Percentiles rank a stretch among this genome's conserved stretches.
These are phyloP conservation scores for Mortierella sp. DNA, from an alignment of 371 early-diverging fungal genomes.

Conservation along the genomic window DNA sequence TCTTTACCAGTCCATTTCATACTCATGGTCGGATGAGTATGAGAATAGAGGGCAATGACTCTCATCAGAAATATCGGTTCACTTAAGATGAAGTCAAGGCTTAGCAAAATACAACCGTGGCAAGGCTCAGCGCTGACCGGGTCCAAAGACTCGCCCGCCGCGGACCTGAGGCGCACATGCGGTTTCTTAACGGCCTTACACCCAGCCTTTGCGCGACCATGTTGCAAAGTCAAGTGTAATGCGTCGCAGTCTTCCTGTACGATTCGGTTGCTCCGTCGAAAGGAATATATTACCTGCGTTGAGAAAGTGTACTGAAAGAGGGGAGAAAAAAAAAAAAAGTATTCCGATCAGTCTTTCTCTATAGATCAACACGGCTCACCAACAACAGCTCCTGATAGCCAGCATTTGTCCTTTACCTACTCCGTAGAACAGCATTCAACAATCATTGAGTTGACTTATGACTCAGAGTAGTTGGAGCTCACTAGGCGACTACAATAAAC, in stretches of 20 bases:
- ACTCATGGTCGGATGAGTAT: constrained; percentile 23
- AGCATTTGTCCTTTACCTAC: no score
- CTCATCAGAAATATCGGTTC: constrained; percentile 8
- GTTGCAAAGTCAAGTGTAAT: constrained; percentile 17
- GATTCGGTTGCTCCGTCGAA: no score
- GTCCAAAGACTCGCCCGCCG: constrained; percentile 16
- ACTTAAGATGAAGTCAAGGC: constrained; percentile 11
- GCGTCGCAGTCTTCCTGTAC: constrained; percentile 21
- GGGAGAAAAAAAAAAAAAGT: no score
- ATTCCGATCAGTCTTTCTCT: no score
- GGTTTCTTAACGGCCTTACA: constrained; percentile 19
- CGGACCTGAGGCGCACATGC: constrained; percentile 16
- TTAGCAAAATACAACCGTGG: constrained; percentile 11
- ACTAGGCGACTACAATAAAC: no score
- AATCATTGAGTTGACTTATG: no score
- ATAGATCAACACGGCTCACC: no score
- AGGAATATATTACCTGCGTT: no score
- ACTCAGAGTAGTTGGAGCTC: no score
- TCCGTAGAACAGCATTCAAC: no score
- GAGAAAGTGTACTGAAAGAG: no score
- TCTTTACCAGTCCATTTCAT: constrained; percentile 19
- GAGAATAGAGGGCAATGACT: constrained; percentile 21
- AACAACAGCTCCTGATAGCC: no score
- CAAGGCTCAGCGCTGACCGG: constrained; percentile 14
- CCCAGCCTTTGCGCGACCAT: constrained; percentile 21